Percentiles rank a stretch among this genome's conserved stretches.
Conservation (phyloP, 345 rosid genomes). For the Cardamine resedifolia region DNA sequence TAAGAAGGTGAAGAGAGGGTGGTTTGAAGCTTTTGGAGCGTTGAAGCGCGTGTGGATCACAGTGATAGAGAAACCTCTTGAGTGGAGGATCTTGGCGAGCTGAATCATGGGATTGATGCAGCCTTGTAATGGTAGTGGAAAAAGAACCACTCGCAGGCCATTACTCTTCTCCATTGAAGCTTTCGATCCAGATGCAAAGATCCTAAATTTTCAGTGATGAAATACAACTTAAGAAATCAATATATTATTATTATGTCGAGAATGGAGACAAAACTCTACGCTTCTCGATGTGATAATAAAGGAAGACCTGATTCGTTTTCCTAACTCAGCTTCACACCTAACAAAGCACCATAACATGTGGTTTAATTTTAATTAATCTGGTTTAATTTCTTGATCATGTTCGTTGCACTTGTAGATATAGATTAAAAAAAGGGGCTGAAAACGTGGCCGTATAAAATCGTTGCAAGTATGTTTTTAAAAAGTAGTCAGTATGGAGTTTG, state of each 20-base stretch:
- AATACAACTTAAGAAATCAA: background rate
- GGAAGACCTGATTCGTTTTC: background rate
- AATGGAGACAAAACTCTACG: background rate
- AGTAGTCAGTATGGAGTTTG: background rate
- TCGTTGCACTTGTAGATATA: background rate
- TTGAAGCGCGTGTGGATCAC: conserved; percentile 44
- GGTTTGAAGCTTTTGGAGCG: conserved; percentile 31
- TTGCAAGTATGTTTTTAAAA: background rate
- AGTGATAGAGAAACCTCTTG: conserved; percentile 53
- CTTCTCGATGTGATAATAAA: conserved; percentile 3
- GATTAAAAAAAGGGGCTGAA: background rate
- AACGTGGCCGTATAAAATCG: background rate
- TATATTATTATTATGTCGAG: background rate
- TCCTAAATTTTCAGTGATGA: background rate
- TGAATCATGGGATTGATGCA: conserved; percentile 67
- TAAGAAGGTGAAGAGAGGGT: conserved; percentile 37
- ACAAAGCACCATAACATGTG: background rate
- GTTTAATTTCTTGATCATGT: too few species aligned
- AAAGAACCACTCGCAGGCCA: conserved; percentile 41
- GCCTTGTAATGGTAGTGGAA: conserved; percentile 61
- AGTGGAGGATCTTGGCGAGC: conserved; percentile 57
- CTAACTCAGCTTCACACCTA: background rate
- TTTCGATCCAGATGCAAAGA: background rate
- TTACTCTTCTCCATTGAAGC: conserved; percentile 30
- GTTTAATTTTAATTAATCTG: background rate